A percentile compares a stretch with the other conserved stretches of the same genome.
These are phyloP conservation scores for Pseudogymnoascus verrucosus DNA, from an alignment of 2,329 filamentous ascomycete species.

Conservation along the genomic window DNA sequence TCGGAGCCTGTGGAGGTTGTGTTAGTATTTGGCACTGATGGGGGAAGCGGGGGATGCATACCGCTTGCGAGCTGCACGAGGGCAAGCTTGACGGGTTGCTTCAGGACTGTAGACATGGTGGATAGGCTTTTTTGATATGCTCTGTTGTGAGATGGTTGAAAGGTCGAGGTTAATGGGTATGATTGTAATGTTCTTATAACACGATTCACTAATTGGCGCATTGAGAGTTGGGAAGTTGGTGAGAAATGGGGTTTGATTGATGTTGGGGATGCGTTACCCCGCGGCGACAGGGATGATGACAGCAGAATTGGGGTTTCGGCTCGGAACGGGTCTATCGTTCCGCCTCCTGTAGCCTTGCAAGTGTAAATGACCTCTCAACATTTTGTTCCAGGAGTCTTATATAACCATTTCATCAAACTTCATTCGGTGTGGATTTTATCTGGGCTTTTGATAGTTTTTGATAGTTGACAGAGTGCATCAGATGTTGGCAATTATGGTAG, in stretches of 20 bases:
- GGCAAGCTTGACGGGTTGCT: constrained; percentile 70
- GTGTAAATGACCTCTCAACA: neutral
- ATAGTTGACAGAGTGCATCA: neutral
- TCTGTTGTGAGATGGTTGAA: neutral
- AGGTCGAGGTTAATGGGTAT: neutral
- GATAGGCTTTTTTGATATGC: constrained; percentile 5
- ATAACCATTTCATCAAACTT: neutral
- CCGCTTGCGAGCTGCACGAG: constrained; percentile 74
- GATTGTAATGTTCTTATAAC: neutral
- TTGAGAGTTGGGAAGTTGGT: neutral
- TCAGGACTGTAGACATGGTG: constrained; percentile 44
- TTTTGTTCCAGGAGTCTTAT: neutral
- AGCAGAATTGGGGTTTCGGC: neutral
- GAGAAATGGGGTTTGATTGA: neutral
- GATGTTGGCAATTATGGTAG: neutral
- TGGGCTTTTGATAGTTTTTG: neutral
- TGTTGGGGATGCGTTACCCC: neutral
- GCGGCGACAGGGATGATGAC: neutral
- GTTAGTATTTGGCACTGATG: constrained; percentile 17
- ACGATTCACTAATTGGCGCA: neutral
- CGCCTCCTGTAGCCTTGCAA: neutral
- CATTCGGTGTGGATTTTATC: neutral
- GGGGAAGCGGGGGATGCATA: constrained; percentile 24
- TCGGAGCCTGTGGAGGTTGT: constrained; percentile 49
- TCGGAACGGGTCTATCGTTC: neutral